Base-by-base conservation (phyloP, 75 land plant genomes). In the Pinus tabuliformis region DNA sequence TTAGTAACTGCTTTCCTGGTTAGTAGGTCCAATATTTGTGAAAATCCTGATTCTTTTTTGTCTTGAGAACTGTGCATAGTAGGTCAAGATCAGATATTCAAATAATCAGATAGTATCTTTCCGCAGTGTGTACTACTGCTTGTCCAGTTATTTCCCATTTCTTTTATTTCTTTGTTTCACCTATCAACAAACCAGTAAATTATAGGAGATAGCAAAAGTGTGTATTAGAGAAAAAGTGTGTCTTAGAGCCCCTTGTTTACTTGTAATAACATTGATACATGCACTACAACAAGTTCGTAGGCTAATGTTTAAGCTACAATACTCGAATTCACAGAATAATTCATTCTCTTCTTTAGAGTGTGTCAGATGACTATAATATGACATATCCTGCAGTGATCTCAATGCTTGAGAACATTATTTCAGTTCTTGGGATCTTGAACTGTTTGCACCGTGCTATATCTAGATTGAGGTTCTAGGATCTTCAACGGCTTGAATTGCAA, bases 381-480 rank as follows among this genome's bases (percentile, higher is more conserved):
- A 33, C 14, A 20, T 64, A 16, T 16, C 28, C 39, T 64, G 37
- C 15, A 64, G 39, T 64, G 30, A 16, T 64, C 16, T 64, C 20
- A 64, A 7, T 64, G 20, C 39, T 36, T 33, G 42, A 64, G 13
- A 49, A 33, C 37, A 63, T 95, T 45, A 96, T 95, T 3, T 94
- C 90, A 82, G 95, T 94, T 77, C 96, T 71, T 92, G 91, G 96
- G 99, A 49, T 11, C 54, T 49, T 49, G 54, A 49, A 49, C 54
- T 49, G 54, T 49, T 49, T 49, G 54, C 54, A 36, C 6, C 12
- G 4, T 63, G 66, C 66, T 28, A 18, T 2, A 15, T 63, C 68
- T 18, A 64, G 36, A 64, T 16, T 64, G 68, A 64, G 68, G 18
- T 33, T 16, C 18, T 64, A 64, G 17, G 42, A 36, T 17, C 37